Evolutionary conservation across 73 alveolate species (phyloP).

Genomic region (Tetrahymena borealis): DNA sequence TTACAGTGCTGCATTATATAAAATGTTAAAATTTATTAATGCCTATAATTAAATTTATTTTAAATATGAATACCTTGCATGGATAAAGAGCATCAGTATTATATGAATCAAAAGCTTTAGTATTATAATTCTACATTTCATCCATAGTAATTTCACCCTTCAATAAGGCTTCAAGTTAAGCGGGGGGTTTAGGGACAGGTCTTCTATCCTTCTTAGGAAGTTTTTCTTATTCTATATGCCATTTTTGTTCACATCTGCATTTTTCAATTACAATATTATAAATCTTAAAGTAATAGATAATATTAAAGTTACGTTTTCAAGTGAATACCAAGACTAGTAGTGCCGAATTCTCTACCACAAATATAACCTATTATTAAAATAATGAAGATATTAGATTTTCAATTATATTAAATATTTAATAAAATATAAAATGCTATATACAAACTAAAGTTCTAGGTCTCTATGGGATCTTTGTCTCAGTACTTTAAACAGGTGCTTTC

Average conservation of each 20-base stretch:
- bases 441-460: not conserved
- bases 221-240: slow-evolving; percentile 43
- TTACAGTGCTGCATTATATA: not conserved
- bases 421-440: no score
- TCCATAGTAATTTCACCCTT: not conserved
- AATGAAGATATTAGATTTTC: no score
- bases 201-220: slow-evolving; percentile 58
- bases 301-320: slow-evolving; percentile 51
- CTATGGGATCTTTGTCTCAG: not conserved
- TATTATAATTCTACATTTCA: not conserved
- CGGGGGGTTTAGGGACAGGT: slow-evolving; percentile 49
- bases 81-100: slow-evolving; percentile 1
- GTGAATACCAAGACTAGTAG: slow-evolving; percentile 67
- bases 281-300: not conserved
- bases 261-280: not conserved
- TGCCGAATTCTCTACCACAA: slow-evolving; percentile 89
- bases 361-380: slow-evolving; percentile 47
- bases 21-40: not conserved
- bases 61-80: not conserved
- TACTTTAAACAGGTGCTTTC: not conserved
- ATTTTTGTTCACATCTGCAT: slow-evolving; percentile 49
- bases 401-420: no score
- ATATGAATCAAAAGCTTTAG: not conserved
- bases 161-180: not conserved
- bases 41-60: not conserved